These are phyloP conservation scores for Coniochaeta prunicola DNA, from an alignment of 2,329 filamentous ascomycete species.

Conservation along the genomic window DNA sequence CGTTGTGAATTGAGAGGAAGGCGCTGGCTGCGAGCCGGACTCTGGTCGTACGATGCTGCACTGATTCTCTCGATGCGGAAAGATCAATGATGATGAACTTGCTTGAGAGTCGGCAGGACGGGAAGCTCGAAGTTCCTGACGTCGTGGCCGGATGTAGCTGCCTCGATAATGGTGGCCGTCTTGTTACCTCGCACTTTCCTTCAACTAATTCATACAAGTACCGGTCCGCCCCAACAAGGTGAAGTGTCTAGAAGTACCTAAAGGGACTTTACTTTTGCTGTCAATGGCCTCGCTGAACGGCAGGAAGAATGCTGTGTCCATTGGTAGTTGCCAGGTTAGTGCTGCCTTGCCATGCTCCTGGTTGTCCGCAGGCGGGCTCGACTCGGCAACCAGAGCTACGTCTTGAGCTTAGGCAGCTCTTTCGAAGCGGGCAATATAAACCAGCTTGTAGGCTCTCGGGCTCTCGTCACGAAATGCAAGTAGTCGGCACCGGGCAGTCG, in stretches of 20 bases:
- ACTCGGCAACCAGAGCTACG: neutral
- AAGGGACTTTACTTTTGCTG: neutral
- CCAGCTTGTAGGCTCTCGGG: neutral
- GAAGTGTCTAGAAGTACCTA: too few relatives aligned
- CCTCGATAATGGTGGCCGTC: neutral
- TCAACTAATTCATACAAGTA: neutral
- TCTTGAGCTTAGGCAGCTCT: neutral
- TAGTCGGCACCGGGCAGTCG: neutral
- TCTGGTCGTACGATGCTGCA: neutral
- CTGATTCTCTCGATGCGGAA: neutral
- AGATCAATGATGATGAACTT: neutral
- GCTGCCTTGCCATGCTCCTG: neutral
- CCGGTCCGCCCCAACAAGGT: neutral
- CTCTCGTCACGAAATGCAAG: neutral
- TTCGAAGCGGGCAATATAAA: neutral
- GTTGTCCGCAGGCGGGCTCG: neutral
- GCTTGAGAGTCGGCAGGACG: neutral
- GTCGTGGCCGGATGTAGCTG: neutral
- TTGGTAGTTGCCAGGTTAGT: neutral
- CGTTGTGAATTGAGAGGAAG: neutral
- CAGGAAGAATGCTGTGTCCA: neutral
- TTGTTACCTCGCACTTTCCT: neutral
- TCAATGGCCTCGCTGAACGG: neutral
- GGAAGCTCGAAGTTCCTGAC: neutral
- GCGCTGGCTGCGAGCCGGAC: neutral